Base-by-base conservation (phyloP, 2,329 filamentous ascomycete genomes). In the Hypoxylon sp. region DNA sequence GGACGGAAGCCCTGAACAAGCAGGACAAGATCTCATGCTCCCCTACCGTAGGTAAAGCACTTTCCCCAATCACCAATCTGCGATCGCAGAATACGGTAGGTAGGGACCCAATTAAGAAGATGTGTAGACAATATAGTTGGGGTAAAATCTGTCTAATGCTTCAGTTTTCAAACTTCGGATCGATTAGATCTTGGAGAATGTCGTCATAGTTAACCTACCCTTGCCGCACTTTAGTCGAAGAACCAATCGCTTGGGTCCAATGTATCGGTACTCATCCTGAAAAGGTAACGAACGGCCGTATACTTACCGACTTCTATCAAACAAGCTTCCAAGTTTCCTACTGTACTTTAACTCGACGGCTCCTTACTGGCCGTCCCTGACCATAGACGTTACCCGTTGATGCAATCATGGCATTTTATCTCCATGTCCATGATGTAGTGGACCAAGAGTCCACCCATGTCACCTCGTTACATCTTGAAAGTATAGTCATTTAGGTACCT, bases 151-250 rank as follows among this genome's bases (percentile, higher is more conserved):
- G 35, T 44, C 52, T 35, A 39, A 39, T 48, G 31, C 63, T 63
- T 48, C 35, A 37, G 24, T 46, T 37, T 44, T 53, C 26, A 59
- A 39, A 65, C 33, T 56, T 48, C 33, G 17, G 52, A 66, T 64
- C 60, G 66, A 63, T 50, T 44, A 35, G 57, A 67, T 69, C 67
- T 61, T 52, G 42, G 48, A 57, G 13, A 33, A 24, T 72, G 66
- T 72, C 70, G 70, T 72, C 70, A 72, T 71, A 67, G 24, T 54
- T 62, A 19, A 26, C 51, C 42, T 48, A 57, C 57, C 65, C 67
- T 52, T 46, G 58, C 24, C 56, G 42, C 62, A 61, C 63, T 19
- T 24, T 52, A 44, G 31, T 35, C 17, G 35, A 48, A 33, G 53
- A 63, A 42, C 70, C 70, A 71, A 72, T 72, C 58, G 63, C 31